Evolutionary conservation across 2,329 filamentous ascomycete species (phyloP).

Genomic region (Diaporthe aspalathi): DNA sequence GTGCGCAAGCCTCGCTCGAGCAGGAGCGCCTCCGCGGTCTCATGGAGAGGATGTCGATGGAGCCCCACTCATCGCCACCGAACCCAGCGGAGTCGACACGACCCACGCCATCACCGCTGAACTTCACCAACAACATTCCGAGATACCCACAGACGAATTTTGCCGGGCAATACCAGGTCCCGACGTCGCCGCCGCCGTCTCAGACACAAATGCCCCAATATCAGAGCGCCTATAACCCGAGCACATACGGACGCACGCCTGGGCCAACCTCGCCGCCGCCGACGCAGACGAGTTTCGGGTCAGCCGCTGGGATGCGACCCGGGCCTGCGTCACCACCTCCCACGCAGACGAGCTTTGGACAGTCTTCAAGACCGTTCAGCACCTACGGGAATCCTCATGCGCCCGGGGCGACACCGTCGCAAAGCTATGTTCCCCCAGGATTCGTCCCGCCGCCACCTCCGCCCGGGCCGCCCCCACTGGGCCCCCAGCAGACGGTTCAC

Average conservation of each 20-base stretch:
- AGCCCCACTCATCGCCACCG: constrained; percentile 63
- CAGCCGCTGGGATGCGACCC: constrained; percentile 46
- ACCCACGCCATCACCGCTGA: constrained; percentile 50
- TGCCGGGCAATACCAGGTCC: constrained; percentile 68
- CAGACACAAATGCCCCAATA: constrained; percentile 57
- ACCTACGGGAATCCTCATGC: constrained; percentile 59
- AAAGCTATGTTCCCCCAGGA: constrained; percentile 60
- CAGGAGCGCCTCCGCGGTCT: constrained; percentile 86
- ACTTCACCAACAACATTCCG: constrained; percentile 53
- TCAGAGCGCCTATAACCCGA: constrained; percentile 66
- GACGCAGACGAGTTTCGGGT: constrained; percentile 51
- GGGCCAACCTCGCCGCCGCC: constrained; percentile 61
- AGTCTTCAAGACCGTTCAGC: constrained; percentile 59
- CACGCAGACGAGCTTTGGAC: constrained; percentile 65
- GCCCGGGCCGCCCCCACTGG: constrained; percentile 70
- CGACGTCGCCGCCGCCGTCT: constrained; percentile 66
- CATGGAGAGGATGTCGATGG: constrained; percentile 96
- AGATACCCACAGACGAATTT: constrained; percentile 66
- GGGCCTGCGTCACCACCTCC: constrained; percentile 66
- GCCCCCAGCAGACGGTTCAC: constrained; percentile 71
- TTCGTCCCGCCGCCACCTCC: constrained; percentile 74
- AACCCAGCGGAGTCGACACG: constrained; percentile 51
- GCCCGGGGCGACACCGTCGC: constrained; percentile 42
- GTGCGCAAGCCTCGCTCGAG: constrained; percentile 79
- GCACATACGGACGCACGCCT: constrained; percentile 67